Evolutionary conservation across 2,329 filamentous ascomycete genomes (phyloP).

Genomic region (Rhynchosporium agropyri): DNA sequence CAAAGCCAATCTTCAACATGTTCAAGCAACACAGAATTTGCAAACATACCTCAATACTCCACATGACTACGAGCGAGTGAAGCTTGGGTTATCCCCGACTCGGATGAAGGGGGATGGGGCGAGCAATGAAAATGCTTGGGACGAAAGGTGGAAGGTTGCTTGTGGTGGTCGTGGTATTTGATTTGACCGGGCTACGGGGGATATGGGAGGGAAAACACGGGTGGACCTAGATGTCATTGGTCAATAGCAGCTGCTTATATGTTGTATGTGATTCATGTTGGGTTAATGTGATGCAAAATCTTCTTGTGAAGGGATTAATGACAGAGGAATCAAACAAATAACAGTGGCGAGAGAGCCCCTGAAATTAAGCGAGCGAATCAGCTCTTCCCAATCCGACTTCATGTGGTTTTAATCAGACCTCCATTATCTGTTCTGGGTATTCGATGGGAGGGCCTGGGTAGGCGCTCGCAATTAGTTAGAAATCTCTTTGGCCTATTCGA

Average conservation of each 20-base stretch:
- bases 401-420: no score
- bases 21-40: neutral
- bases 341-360: neutral
- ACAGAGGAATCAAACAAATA: neutral
- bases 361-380: constrained; percentile 1
- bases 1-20: neutral
- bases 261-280: neutral
- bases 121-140: neutral
- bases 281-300: no score
- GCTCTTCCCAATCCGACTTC: neutral
- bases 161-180: neutral
- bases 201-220: no score
- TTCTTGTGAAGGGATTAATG: no score
- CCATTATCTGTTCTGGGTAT: no score
- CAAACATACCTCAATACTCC: neutral
- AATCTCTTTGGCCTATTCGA: no score
- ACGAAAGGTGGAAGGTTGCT: neutral
- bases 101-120: neutral
- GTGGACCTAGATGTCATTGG: no score
- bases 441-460: no score
- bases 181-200: no score
- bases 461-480: no score
- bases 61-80: neutral
- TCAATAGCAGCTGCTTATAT: neutral
- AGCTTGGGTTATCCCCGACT: neutral